A percentile compares a stretch with the other conserved stretches of the same genome.
phyloP scores from a whole-genome alignment of 495 filamentous ascomycete genomes.

The Jackrogersella minutella region DNA sequence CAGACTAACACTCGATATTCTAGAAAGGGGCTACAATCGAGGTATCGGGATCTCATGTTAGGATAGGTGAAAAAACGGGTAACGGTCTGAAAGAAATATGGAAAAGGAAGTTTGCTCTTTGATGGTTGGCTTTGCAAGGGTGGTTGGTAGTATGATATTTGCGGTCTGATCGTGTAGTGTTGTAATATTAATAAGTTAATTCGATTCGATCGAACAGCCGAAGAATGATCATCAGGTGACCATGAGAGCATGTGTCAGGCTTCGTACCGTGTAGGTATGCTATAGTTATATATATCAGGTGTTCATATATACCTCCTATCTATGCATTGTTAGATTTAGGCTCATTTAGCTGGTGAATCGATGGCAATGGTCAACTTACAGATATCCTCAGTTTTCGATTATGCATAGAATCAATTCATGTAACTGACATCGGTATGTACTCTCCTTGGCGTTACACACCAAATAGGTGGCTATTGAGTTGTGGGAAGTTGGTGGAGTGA shows the following conservation, averaged over 20 bases:
- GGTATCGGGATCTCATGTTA: background rate
- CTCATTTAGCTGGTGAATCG: background rate
- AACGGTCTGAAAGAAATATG: background rate
- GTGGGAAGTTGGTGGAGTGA: too few relatives aligned
- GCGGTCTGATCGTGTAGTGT: too few relatives aligned
- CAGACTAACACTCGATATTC: background rate
- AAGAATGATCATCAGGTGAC: slow-evolving; percentile 14
- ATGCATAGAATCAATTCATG: too few relatives aligned
- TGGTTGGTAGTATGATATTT: background rate
- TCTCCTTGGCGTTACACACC: too few relatives aligned
- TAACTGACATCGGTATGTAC: too few relatives aligned
- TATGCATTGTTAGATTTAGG: slow-evolving; percentile 19
- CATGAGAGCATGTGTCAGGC: background rate
- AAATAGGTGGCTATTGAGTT: too few relatives aligned
- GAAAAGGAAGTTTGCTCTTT: background rate
- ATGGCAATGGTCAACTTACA: background rate
- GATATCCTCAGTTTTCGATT: too few relatives aligned
- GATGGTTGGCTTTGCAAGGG: background rate
- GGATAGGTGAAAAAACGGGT: slow-evolving; percentile 4
- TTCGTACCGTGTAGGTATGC: background rate
- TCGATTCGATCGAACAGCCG: slow-evolving; percentile 10
- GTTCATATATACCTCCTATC: too few relatives aligned
- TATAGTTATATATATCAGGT: background rate
- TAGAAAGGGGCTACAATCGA: background rate
- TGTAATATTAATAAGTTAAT: slow-evolving; percentile 12